These are phyloP conservation scores for Epichloe uncinata DNA, from an alignment of 2,329 filamentous ascomycete genomes.

Conservation along the genomic window DNA sequence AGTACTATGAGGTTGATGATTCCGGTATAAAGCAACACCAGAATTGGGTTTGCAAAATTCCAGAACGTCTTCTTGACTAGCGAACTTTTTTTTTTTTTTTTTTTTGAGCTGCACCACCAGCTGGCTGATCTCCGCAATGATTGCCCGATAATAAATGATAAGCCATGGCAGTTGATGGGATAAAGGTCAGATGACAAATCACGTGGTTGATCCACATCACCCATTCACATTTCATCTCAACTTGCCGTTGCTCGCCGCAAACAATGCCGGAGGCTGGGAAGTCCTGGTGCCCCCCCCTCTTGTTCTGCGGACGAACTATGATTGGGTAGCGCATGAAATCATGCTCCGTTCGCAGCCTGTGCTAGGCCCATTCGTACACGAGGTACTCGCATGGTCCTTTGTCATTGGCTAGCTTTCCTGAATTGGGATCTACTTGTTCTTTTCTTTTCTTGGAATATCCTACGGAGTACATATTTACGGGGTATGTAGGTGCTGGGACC, in stretches of 20 bases:
- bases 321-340: background rate
- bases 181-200: background rate
- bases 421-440: too few relatives aligned
- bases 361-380: background rate
- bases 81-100: conserved; percentile 17
- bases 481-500: background rate
- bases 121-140: conserved; percentile 5
- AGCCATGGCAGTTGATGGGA: background rate
- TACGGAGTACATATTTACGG: too few relatives aligned
- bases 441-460: too few relatives aligned
- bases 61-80: conserved; percentile 12
- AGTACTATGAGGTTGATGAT: background rate
- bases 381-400: background rate
- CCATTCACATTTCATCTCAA: background rate
- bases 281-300: background rate
- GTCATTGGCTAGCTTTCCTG: background rate
- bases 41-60: conserved; percentile 19
- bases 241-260: background rate
- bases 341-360: background rate
- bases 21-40: conserved; percentile 3
- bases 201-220: background rate
- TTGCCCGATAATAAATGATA: background rate
- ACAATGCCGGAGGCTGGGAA: conserved; percentile 1
- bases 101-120: conserved; percentile 12
- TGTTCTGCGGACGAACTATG: background rate